These are phyloP conservation scores for Pseudopyricularia javanii DNA, from an alignment of 2,329 filamentous ascomycete species.

Conservation along the genomic window DNA sequence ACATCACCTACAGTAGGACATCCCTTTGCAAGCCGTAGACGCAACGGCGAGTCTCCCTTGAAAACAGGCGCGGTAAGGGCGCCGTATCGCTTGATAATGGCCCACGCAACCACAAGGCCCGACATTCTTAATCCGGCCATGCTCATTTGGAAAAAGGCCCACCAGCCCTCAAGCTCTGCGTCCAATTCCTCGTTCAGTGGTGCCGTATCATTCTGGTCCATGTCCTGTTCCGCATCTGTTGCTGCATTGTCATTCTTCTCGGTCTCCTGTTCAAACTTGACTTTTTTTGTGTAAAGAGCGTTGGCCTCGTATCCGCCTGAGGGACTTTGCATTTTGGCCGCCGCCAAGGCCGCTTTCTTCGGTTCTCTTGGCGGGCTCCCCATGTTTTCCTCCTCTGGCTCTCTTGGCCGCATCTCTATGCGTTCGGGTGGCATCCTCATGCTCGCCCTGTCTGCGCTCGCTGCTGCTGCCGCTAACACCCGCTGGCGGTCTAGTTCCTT, in stretches of 20 bases:
- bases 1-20: constrained; percentile 14
- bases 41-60: constrained; percentile 21
- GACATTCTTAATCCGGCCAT: background rate
- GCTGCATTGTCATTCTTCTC: too few species aligned
- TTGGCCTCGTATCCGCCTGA: background rate
- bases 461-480: background rate
- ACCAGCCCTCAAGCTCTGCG: background rate
- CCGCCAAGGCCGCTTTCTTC: background rate
- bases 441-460: background rate
- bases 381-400: too few species aligned
- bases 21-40: constrained; percentile 12
- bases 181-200: background rate
- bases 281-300: background rate
- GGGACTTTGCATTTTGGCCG: background rate
- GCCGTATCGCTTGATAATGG: constrained; percentile 17
- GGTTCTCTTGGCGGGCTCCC: background rate
- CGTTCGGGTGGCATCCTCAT: too few species aligned
- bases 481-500: background rate
- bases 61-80: constrained; percentile 24
- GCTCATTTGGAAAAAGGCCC: background rate
- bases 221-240: too few species aligned
- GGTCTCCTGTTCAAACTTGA: too few species aligned
- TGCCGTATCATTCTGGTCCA: too few species aligned
- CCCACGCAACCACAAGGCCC: background rate
- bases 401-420: too few species aligned